Evolutionary conservation across 1,139 yeast species (phyloP).

Genomic region (Taphrina confusa): DNA sequence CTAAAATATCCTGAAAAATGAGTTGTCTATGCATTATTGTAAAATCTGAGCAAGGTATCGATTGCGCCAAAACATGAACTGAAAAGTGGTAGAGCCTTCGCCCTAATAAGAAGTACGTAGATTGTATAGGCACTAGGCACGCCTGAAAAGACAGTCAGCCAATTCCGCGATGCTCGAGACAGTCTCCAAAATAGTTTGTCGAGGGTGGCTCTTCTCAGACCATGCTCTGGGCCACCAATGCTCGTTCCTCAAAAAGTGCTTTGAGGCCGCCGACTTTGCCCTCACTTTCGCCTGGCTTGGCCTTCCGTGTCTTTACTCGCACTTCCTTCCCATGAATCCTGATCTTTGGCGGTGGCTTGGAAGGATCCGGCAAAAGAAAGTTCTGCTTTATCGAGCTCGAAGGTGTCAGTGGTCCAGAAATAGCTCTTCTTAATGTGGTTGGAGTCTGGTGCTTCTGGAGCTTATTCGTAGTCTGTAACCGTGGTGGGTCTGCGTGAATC

Average conservation of each 20-base stretch:
- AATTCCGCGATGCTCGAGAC: too few relatives aligned
- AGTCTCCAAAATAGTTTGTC: too few relatives aligned
- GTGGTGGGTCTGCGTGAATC: background rate
- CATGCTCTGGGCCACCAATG: conserved; percentile 27
- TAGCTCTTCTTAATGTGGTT: conserved; percentile 16
- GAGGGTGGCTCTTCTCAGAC: too few relatives aligned
- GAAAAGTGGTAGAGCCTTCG: too few relatives aligned
- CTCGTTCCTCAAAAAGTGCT: conserved; percentile 27
- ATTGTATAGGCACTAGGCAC: too few relatives aligned
- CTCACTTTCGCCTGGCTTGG: background rate
- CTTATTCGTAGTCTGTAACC: background rate
- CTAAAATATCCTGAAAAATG: too few relatives aligned
- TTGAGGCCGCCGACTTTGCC: conserved; percentile 26
- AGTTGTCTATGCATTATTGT: too few relatives aligned
- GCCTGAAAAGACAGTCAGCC: too few relatives aligned
- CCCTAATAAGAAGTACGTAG: too few relatives aligned
- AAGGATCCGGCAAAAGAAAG: conserved; percentile 2
- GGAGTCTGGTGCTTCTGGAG: background rate
- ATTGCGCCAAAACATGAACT: too few relatives aligned
- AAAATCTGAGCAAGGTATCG: too few relatives aligned
- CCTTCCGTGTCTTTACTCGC: background rate
- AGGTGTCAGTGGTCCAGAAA: conserved; percentile 30
- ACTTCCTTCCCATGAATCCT: conserved; percentile 14
- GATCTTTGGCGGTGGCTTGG: conserved; percentile 20
- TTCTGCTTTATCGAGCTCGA: conserved; percentile 13